Conservation (phyloP, 768 basidiomycete genomes). For the Leucosporidium creatinivorum region DNA sequence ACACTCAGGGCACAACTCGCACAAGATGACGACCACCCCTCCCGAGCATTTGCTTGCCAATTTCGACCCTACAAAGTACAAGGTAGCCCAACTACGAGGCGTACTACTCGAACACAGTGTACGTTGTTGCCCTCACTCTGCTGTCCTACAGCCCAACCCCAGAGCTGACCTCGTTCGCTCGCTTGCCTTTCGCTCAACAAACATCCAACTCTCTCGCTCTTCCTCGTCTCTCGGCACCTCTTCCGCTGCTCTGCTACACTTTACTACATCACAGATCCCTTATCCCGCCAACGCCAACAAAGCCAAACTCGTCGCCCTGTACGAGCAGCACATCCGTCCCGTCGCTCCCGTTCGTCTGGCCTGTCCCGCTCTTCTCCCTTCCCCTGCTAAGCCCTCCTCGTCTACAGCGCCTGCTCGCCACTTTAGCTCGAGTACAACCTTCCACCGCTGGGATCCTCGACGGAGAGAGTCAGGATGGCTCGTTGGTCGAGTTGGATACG, state of each 20-base stretch:
- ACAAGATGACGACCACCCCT: background rate
- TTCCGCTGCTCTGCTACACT: background rate
- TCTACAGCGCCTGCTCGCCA: background rate
- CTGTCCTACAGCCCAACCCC: background rate
- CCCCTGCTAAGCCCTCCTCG: background rate
- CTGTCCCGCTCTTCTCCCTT: background rate
- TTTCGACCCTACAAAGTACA: slow-evolving; percentile 14
- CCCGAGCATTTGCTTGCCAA: slow-evolving; percentile 10
- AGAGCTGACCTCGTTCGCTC: background rate
- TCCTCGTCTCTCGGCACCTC: background rate
- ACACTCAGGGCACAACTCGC: background rate
- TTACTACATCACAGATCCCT: slow-evolving; percentile 6
- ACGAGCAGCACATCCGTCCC: background rate
- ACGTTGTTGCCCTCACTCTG: background rate
- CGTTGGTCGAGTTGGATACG: too few species aligned
- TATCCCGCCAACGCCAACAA: slow-evolving; percentile 24
- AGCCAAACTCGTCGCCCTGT: slow-evolving; percentile 7
- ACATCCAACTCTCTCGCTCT: background rate
- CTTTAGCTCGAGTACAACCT: background rate
- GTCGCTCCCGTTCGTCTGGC: background rate
- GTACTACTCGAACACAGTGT: slow-evolving; percentile 24
- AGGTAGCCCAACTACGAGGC: slow-evolving; percentile 20
- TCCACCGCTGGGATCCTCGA: background rate
- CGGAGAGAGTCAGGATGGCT: background rate
- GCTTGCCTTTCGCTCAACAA: too few species aligned